Conservation (phyloP, 164 flowering plant species). For the Berberis thunbergii region DNA sequence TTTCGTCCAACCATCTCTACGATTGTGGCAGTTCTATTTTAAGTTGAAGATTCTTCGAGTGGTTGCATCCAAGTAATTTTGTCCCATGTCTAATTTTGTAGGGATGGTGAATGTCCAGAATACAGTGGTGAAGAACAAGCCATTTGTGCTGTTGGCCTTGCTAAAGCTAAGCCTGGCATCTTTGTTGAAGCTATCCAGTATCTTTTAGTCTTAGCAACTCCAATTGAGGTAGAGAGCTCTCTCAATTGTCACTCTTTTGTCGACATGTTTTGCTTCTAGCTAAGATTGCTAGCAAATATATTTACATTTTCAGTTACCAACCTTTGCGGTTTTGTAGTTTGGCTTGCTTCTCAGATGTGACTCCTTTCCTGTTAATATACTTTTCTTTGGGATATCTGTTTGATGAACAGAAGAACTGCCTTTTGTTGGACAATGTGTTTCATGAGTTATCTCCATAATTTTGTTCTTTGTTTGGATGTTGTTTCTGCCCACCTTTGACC, state of each 20-base stretch:
- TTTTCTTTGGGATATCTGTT: too few species aligned
- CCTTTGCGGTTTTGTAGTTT: too few species aligned
- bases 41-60: neutral
- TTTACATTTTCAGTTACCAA: too few species aligned
- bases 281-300: neutral
- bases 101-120: slow-evolving; percentile 98
- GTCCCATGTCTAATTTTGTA: slow-evolving; percentile 16
- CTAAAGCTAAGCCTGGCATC: slow-evolving; percentile 70
- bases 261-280: neutral
- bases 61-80: neutral
- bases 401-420: too few species aligned
- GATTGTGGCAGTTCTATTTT: neutral
- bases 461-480: too few species aligned
- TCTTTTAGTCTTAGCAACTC: slow-evolving; percentile 84
- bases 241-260: neutral
- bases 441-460: too few species aligned
- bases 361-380: too few species aligned
- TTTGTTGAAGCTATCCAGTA: slow-evolving; percentile 93
- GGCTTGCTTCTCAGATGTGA: too few species aligned
- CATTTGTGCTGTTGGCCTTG: slow-evolving; percentile 93
- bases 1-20: neutral
- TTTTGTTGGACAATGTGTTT: too few species aligned
- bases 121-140: slow-evolving; percentile 93
- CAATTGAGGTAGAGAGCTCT: slow-evolving; percentile 58
- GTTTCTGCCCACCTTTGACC: too few species aligned